Evolutionary conservation across 2,329 filamentous ascomycete species (phyloP).

Genomic region (Phoma sp.): DNA sequence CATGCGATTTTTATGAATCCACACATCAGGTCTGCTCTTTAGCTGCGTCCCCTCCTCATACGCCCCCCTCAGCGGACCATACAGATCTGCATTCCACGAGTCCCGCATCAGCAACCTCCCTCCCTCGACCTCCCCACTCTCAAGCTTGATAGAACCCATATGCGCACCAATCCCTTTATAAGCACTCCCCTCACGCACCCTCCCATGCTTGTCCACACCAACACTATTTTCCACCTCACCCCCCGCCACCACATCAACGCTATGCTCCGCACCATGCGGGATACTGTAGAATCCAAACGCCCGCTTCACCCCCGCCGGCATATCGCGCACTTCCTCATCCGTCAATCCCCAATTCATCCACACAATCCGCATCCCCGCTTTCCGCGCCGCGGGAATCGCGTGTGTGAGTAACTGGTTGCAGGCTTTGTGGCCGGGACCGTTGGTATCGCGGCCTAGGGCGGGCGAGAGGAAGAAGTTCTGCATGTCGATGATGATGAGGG

Average conservation of each 20-base stretch:
- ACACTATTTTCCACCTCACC: background rate
- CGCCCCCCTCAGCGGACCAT: constrained; percentile 45
- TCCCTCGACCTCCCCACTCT: constrained; percentile 35
- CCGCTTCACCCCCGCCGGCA: constrained; percentile 49
- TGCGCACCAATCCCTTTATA: background rate
- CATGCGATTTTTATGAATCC: constrained; percentile 53
- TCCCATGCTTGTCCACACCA: constrained; percentile 7
- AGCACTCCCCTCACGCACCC: background rate
- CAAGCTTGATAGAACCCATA: constrained; percentile 14
- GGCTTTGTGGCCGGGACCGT: constrained; percentile 31
- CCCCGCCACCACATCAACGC: background rate
- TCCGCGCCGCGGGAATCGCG: constrained; percentile 49
- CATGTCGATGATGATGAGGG: constrained; percentile 53
- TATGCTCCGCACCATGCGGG: constrained; percentile 20
- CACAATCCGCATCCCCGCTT: constrained; percentile 47
- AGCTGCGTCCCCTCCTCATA: constrained; percentile 33
- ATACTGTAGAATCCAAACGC: constrained; percentile 45
- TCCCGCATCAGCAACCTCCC: constrained; percentile 48
- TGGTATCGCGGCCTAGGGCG: constrained; percentile 26
- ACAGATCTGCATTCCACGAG: constrained; percentile 52
- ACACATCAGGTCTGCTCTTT: constrained; percentile 27
- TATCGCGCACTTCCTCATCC: constrained; percentile 42
- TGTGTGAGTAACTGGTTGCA: constrained; percentile 40
- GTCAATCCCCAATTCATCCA: constrained; percentile 54
- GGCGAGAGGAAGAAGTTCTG: constrained; percentile 52